phyloP scores from a whole-genome alignment of 208 protist species.

The Leishmania lainsoni region DNA sequence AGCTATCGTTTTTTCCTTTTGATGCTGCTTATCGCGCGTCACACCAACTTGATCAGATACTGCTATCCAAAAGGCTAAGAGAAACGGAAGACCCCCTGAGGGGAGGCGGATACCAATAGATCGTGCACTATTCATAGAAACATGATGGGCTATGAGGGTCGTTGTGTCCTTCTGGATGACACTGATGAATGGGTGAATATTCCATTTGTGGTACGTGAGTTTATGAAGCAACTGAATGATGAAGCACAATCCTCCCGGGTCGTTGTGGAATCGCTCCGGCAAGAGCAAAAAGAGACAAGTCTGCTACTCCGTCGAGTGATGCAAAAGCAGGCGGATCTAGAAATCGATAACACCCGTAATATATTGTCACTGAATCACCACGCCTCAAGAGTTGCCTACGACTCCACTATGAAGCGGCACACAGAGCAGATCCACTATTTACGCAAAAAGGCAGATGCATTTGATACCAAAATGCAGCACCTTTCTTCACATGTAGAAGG shows the following conservation, averaged over 20 bases:
- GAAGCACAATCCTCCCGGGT: slow-evolving; percentile 39
- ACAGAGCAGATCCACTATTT: slow-evolving; percentile 29
- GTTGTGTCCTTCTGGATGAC: slow-evolving; percentile 42
- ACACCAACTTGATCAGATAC: background rate
- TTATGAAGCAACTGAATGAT: slow-evolving; percentile 59
- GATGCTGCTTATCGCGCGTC: background rate
- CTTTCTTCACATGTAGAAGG: background rate
- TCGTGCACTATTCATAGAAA: slow-evolving; percentile 4
- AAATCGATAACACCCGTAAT: slow-evolving; percentile 53
- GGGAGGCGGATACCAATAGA: background rate
- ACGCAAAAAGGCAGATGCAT: slow-evolving; percentile 29
- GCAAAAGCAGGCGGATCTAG: slow-evolving; percentile 60
- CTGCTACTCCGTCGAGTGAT: slow-evolving; percentile 45
- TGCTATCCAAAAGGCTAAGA: background rate
- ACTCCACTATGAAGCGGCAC: slow-evolving; percentile 17
- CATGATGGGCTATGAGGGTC: slow-evolving; percentile 36
- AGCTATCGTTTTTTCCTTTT: background rate
- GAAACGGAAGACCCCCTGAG: background rate
- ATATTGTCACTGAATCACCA: slow-evolving; percentile 23
- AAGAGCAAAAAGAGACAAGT: slow-evolving; percentile 55
- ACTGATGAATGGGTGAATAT: slow-evolving; percentile 85
- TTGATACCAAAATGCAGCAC: slow-evolving; percentile 29
- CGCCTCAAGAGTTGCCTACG: background rate
- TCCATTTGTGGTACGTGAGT: slow-evolving; percentile 56
- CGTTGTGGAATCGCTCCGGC: slow-evolving; percentile 35